Evolutionary conservation across 1,284 basidiomycete genomes (phyloP).

Genomic region (Melanopsichium pennsylvanicum): DNA sequence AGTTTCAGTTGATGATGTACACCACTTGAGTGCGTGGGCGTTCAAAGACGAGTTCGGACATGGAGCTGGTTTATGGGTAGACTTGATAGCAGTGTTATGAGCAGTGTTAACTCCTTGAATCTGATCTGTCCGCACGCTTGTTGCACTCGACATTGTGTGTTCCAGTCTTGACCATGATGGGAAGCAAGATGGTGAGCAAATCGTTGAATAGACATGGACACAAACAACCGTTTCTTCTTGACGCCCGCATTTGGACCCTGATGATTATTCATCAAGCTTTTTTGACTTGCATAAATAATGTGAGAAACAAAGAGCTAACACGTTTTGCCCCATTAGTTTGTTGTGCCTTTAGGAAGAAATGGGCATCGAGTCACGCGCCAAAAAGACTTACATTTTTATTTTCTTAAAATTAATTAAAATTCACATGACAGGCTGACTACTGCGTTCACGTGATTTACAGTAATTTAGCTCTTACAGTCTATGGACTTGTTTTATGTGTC

Average conservation of each 20-base stretch:
- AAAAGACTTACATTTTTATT: neutral
- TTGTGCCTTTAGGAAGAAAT: neutral
- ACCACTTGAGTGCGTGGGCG: slow-evolving; percentile 5
- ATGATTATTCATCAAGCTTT: no score
- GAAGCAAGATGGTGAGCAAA: neutral
- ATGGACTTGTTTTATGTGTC: no score
- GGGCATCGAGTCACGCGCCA: slow-evolving; percentile 18
- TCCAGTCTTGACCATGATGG: no score
- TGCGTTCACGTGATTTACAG: no score
- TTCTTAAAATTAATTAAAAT: neutral
- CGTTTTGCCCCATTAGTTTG: no score
- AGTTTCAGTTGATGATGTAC: neutral
- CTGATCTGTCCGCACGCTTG: neutral
- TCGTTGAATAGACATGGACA: no score
- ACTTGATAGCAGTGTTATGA: neutral
- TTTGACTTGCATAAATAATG: no score
- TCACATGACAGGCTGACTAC: slow-evolving; percentile 12
- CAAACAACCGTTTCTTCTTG: no score
- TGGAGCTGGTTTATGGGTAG: slow-evolving; percentile 1
- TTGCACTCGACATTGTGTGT: neutral
- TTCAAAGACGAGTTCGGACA: slow-evolving; percentile 5
- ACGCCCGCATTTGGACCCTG: slow-evolving; percentile 2
- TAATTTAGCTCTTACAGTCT: no score
- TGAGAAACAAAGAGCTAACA: no score
- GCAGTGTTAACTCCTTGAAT: slow-evolving; percentile 1